phyloP scores from a whole-genome alignment of 768 basidiomycete species.

The Trametes meyenii region DNA sequence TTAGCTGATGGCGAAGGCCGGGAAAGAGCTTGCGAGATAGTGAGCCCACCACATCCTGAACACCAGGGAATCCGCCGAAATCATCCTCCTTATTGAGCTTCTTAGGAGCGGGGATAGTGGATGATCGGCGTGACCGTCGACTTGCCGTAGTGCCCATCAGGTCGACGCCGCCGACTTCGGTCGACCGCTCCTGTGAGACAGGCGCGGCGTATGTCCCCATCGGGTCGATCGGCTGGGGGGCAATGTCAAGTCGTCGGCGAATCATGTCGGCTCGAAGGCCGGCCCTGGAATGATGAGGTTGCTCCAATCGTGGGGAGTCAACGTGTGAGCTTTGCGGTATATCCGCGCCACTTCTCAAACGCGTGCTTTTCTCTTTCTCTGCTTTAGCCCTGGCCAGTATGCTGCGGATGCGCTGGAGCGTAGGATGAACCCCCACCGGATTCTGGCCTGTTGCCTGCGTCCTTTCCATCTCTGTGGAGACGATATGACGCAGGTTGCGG shows the following conservation, averaged over 20 bases:
- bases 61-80: conserved; percentile 41
- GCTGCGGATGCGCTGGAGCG: conserved; percentile 10
- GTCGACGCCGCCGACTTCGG: neutral
- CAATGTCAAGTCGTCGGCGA: conserved; percentile 25
- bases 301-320: too few species aligned
- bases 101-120: neutral
- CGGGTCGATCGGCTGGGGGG: conserved; percentile 25
- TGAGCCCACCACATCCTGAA: conserved; percentile 20
- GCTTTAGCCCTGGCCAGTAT: neutral
- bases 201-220: conserved; percentile 18
- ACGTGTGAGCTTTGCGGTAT: too few species aligned
- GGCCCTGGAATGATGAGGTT: too few species aligned
- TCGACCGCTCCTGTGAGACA: neutral
- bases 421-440: neutral
- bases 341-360: too few species aligned
- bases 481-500: conserved; percentile 28
- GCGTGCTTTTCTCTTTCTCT: neutral
- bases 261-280: conserved; percentile 27
- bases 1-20: conserved; percentile 51
- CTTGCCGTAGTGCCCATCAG: conserved; percentile 6
- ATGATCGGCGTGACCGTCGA: conserved; percentile 8
- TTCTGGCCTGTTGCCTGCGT: neutral
- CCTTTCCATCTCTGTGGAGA: conserved; percentile 23
- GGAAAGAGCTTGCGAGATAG: conserved; percentile 63
- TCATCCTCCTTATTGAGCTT: conserved; percentile 9